These are phyloP conservation scores for Leptodontidium sp. DNA, from an alignment of 2,329 filamentous ascomycete genomes.

Conservation along the genomic window DNA sequence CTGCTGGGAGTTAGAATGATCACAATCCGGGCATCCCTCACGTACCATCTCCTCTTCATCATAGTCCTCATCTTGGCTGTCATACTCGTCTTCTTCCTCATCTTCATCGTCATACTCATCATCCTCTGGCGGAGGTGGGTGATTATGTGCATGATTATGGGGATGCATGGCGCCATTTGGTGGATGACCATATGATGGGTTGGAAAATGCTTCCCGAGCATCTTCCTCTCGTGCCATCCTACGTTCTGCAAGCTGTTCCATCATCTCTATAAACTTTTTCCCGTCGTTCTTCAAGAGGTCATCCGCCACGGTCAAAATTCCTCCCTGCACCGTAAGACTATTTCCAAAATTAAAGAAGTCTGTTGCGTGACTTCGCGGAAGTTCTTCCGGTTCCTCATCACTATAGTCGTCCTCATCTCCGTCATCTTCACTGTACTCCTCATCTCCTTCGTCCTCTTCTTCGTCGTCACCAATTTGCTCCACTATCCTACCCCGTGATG, in stretches of 20 bases:
- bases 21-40: constrained; percentile 40
- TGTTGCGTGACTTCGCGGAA: constrained; percentile 71
- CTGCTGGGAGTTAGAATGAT: constrained; percentile 60
- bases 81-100: constrained; percentile 67
- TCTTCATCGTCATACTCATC: constrained; percentile 72
- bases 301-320: constrained; percentile 97
- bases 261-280: constrained; percentile 99
- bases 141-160: constrained; percentile 65
- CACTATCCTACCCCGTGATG: constrained; percentile 78
- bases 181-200: constrained; percentile 64
- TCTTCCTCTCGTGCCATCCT: constrained; percentile 97
- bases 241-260: constrained; percentile 97
- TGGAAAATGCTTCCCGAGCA: constrained; percentile 69
- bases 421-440: constrained; percentile 57
- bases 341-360: constrained; percentile 99
- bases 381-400: constrained; percentile 69
- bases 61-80: constrained; percentile 70
- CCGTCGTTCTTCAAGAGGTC: constrained; percentile 98
- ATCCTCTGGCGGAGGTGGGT: constrained; percentile 76
- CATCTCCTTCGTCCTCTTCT: constrained; percentile 58
- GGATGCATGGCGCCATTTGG: constrained; percentile 62
- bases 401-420: constrained; percentile 73
- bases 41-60: constrained; percentile 80
- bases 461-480: constrained; percentile 63
- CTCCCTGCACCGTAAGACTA: constrained; percentile 94